Evolutionary conservation across 805 yeast genomes (phyloP).

Genomic region (Teunomyces lycoperdinae): DNA sequence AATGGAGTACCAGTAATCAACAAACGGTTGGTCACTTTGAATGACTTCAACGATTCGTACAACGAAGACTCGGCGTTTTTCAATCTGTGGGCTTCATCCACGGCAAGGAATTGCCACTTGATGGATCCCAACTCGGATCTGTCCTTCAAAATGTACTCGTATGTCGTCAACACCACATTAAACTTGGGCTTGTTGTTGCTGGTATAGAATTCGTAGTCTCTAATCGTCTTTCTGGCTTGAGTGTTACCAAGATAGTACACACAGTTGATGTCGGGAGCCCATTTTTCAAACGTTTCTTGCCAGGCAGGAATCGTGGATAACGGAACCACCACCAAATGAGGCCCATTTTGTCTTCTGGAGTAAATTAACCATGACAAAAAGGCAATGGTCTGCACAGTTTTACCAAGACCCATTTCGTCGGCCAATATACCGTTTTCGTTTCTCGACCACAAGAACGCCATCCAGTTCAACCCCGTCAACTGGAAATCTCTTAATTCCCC

Average conservation of each 20-base stretch:
- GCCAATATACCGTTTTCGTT: constrained; percentile 97
- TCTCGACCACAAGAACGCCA: constrained; percentile 98
- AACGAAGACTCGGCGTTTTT: constrained; percentile 92
- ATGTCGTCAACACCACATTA: constrained; percentile 89
- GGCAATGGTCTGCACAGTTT: constrained; percentile 94
- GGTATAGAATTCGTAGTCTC: constrained; percentile 79
- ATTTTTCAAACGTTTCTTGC: constrained; percentile 97
- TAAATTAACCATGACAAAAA: constrained; percentile 92
- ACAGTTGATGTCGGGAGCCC: constrained; percentile 96
- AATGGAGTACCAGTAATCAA: constrained; percentile 97
- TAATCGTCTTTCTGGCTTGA: constrained; percentile 73
- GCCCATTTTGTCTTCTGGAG: constrained; percentile 96
- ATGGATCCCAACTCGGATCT: constrained; percentile 73
- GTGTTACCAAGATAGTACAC: constrained; percentile 92
- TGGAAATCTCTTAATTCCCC: constrained; percentile 97
- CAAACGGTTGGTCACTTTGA: constrained; percentile 79
- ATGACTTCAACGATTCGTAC: constrained; percentile 81
- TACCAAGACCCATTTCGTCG: constrained; percentile 98
- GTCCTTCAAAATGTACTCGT: constrained; percentile 94
- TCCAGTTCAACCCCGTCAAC: constrained; percentile 97
- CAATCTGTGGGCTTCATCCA: constrained; percentile 96
- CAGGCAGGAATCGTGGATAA: constrained; percentile 95
- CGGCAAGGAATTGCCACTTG: constrained; percentile 95
- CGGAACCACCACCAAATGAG: constrained; percentile 95
- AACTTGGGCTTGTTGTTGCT: constrained; percentile 75